Percentiles rank a stretch among this genome's conserved stretches.
Conservation (phyloP, 129 eudicot genomes). For the Deinandra increscens region DNA sequence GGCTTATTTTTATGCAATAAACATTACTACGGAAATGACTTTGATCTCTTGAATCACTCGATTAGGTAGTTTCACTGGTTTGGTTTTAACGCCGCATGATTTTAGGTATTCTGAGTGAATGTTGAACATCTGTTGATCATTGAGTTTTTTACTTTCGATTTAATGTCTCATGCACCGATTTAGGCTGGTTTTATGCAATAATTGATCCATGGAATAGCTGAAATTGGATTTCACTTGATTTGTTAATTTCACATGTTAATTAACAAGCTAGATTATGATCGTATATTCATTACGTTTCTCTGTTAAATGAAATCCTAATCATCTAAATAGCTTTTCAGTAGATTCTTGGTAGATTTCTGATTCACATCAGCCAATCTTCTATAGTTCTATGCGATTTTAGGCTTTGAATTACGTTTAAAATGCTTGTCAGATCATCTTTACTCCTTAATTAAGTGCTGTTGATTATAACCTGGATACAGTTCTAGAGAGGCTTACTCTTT, state of each 20-base stretch:
- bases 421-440: background rate
- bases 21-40: background rate
- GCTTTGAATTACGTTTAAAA: background rate
- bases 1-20: background rate
- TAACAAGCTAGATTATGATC: background rate
- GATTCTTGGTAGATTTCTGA: background rate
- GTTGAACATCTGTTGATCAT: slow-evolving; percentile 16
- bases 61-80: background rate
- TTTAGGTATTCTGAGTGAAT: background rate
- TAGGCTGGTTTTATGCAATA: background rate
- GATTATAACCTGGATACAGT: background rate
- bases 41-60: background rate
- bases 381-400: background rate
- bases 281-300: too few species aligned
- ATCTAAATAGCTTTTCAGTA: too few species aligned
- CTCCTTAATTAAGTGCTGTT: background rate
- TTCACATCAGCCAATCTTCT: background rate
- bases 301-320: too few species aligned
- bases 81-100: background rate
- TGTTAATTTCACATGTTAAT: background rate
- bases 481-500: background rate
- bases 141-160: background rate
- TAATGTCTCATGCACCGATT: background rate
- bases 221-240: background rate
- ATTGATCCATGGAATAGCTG: too few species aligned